Base-by-base conservation (phyloP, 371 early-diverging fungal species). In the Neoconidiobolus thromboides region DNA sequence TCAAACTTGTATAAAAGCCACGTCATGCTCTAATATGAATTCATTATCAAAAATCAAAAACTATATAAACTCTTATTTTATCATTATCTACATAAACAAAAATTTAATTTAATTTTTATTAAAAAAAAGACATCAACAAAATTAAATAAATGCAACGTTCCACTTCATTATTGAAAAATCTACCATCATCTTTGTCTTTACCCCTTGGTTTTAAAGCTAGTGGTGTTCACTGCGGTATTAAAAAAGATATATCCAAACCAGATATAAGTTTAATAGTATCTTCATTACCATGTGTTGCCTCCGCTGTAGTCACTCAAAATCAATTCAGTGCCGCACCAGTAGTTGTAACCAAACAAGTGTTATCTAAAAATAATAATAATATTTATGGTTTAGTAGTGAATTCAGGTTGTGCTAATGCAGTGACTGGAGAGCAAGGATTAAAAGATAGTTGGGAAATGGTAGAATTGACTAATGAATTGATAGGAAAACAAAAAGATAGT, bases 381-480 rank as follows among this genome's bases (percentile, higher is more conserved):
- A 72, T 89, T 26, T 75, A 74, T 39, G 83, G 80, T 0, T 75
- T 92, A 0, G 77, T 93, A 2, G 79, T 86, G 43, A 96, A 96
- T 69, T 85, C 93, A 2, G 96, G 94, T 0, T 90, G 91, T 65
- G 96, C 96, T 15, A 96, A 96, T 67, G 93, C 96, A 0, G 93
- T 93, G 9, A 96, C 96, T 0, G 96, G 96, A 2, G 69, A 79
- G 4, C 71, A 79, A 65, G 96, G 96, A 10, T 65, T 89, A 2
- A 69, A 71, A 12, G 85, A 96, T 65, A 92, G 93, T 0, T 75
- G 69, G 62, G 70, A 67, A 15, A 90, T 91, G 87, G 69, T 74
- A 7, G 62, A 69, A 3, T 70, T 79, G 0, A 72, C 82, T 9
- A 80, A 81, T 62, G 63, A 63, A 2, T 60, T 77, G 38, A 40